Evolutionary conservation across 2,329 filamentous ascomycete genomes (phyloP).

Genomic region (Chalara sp.): DNA sequence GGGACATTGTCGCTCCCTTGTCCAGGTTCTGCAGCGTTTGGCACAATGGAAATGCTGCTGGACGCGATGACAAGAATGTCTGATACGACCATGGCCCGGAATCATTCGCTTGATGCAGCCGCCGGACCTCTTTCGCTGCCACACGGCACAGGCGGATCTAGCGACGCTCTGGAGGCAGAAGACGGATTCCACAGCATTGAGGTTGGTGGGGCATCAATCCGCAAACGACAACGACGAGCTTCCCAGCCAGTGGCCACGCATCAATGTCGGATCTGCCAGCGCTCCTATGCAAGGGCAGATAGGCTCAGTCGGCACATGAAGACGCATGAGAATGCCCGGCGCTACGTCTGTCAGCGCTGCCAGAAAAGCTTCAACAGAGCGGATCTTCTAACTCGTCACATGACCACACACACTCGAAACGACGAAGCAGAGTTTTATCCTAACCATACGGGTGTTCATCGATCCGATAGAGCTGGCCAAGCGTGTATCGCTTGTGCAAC

Average conservation of each 20-base stretch:
- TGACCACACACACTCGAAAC: constrained; percentile 10
- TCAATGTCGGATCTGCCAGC: constrained; percentile 13
- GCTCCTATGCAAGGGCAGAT: constrained; percentile 16
- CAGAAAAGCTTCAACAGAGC: constrained; percentile 18
- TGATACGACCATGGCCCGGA: too few species aligned
- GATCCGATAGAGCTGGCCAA: constrained; percentile 10
- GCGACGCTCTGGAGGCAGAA: too few species aligned
- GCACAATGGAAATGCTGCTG: too few species aligned
- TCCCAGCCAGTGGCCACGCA: background rate
- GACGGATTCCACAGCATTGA: too few species aligned
- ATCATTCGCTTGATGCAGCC: too few species aligned
- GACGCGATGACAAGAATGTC: too few species aligned
- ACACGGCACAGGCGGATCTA: too few species aligned
- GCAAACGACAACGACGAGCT: constrained; percentile 14
- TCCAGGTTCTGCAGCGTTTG: too few species aligned
- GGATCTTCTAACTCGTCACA: constrained; percentile 14
- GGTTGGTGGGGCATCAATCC: too few species aligned
- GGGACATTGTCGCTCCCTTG: too few species aligned
- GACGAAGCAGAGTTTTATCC: background rate
- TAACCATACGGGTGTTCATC: background rate
- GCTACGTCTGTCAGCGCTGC: constrained; percentile 12
- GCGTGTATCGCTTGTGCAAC: constrained; percentile 14
- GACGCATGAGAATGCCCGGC: constrained; percentile 18
- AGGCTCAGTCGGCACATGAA: constrained; percentile 9
- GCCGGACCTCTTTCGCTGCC: too few species aligned